Evolutionary conservation across 2,329 filamentous ascomycete genomes (phyloP).

Genomic region (Fusarium torreyae): DNA sequence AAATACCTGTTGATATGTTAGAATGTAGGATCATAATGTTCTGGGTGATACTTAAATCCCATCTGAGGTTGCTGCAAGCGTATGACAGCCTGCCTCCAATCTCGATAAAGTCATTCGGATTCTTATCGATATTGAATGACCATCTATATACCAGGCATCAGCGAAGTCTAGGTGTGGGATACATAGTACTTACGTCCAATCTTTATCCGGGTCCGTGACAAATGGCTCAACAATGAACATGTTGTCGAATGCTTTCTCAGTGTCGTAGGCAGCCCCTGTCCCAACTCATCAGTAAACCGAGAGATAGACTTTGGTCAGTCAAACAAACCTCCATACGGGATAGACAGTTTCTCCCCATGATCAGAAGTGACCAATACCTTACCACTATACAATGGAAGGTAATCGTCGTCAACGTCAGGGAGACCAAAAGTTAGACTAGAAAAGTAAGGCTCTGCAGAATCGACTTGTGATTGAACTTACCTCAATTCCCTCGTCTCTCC

Average conservation of each 20-base stretch:
- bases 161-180: neutral
- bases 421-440: slow-evolving; percentile 51
- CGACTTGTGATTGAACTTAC: slow-evolving; percentile 31
- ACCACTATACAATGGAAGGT: slow-evolving; percentile 61
- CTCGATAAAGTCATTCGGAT: slow-evolving; percentile 52
- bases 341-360: slow-evolving; percentile 58
- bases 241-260: slow-evolving; percentile 57
- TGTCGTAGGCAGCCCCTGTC: slow-evolving; percentile 56
- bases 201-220: slow-evolving; percentile 43
- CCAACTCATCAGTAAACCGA: neutral
- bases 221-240: slow-evolving; percentile 55
- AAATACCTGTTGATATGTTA: slow-evolving; percentile 54
- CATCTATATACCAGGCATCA: slow-evolving; percentile 46
- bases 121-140: slow-evolving; percentile 52
- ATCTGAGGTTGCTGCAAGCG: slow-evolving; percentile 54
- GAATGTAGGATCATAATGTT: neutral
- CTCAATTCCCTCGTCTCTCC: slow-evolving; percentile 50
- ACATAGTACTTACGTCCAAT: slow-evolving; percentile 44
- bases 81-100: slow-evolving; percentile 52
- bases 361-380: slow-evolving; percentile 60
- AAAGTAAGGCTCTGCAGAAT: neutral
- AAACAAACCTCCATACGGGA: slow-evolving; percentile 59
- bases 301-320: neutral
- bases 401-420: slow-evolving; percentile 53
- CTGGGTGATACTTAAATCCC: slow-evolving; percentile 52